phyloP scores from a whole-genome alignment of 2,329 filamentous ascomycete genomes.

The Botrytis elliptica region DNA sequence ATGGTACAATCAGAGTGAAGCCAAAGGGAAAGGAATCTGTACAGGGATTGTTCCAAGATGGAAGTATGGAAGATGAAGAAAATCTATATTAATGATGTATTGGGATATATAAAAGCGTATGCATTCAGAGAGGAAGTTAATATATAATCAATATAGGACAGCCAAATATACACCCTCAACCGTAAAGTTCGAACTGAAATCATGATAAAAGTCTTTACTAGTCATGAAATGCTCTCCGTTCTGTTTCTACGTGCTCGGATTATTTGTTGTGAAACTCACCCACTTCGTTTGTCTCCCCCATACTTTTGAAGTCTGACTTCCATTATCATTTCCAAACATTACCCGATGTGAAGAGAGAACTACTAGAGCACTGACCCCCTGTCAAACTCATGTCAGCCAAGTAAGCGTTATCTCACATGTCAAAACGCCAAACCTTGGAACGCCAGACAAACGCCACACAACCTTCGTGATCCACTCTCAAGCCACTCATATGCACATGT shows the following conservation, averaged over 20 bases:
- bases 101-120: neutral
- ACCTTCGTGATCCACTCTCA: neutral
- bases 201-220: neutral
- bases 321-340: neutral
- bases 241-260: neutral
- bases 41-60: constrained; percentile 27
- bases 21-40: constrained; percentile 52
- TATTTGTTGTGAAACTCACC: neutral
- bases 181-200: neutral
- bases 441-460: neutral
- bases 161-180: neutral
- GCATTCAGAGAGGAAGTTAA: neutral
- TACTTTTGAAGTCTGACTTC: too few species aligned
- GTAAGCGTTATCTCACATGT: constrained; percentile 9
- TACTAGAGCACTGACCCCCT: neutral
- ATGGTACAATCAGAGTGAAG: constrained; percentile 18
- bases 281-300: neutral
- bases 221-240: neutral
- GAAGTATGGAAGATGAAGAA: constrained; percentile 38
- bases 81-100: constrained; percentile 38
- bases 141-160: neutral
- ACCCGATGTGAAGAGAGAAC: neutral
- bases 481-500: neutral
- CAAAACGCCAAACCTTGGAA: neutral
- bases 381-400: neutral